These are phyloP conservation scores for Russula sp. DNA, from an alignment of 768 basidiomycete species.

Conservation along the genomic window DNA sequence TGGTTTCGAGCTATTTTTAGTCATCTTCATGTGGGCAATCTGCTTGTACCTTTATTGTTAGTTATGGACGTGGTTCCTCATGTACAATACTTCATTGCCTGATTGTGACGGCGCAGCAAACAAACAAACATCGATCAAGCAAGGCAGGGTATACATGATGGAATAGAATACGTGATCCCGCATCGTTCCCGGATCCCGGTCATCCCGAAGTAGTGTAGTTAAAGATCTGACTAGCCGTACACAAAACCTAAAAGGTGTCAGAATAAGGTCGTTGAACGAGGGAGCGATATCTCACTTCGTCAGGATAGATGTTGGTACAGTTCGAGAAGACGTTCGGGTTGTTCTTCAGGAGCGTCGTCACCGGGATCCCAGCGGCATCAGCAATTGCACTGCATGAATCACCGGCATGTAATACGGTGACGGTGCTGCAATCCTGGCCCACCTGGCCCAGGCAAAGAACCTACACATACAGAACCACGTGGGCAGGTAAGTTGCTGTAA, in stretches of 20 bases:
- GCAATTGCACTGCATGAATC: too few species aligned
- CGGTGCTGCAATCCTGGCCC: not conserved
- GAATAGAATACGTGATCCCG: too few species aligned
- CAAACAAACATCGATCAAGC: not conserved
- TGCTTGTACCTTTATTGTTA: not conserved
- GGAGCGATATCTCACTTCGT: constrained; percentile 19
- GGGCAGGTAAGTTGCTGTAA: too few species aligned
- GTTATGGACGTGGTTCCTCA: not conserved
- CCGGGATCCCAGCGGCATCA: constrained; percentile 35
- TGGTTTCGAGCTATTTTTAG: not conserved
- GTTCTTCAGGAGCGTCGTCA: constrained; percentile 52
- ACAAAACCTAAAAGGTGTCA: not conserved
- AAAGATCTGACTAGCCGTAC: not conserved
- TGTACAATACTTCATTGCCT: not conserved
- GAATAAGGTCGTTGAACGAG: not conserved
- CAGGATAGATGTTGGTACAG: constrained; percentile 64
- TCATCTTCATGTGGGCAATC: not conserved
- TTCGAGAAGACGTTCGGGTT: constrained; percentile 61
- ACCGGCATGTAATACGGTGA: too few species aligned
- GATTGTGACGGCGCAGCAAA: not conserved
- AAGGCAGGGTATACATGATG: not conserved
- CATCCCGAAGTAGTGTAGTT: too few species aligned
- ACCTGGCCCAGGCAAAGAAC: too few species aligned
- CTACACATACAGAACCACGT: too few species aligned
- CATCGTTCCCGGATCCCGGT: not conserved